phyloP scores from a whole-genome alignment of 208 protist species.

The Acanthamoeba rhysodes region DNA sequence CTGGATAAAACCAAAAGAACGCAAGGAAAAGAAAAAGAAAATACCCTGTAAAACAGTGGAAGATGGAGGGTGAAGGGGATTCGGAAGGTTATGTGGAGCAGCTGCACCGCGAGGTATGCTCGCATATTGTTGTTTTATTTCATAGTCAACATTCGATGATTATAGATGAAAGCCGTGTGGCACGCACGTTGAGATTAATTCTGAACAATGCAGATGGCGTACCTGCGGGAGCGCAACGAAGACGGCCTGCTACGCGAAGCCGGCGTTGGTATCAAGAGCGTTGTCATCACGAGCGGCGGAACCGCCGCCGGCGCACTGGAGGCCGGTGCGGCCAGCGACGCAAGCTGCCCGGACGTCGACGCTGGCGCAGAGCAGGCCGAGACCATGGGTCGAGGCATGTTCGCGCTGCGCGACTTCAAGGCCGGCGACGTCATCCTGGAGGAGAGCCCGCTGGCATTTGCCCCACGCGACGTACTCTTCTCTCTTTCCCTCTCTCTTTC shows the following conservation, averaged over 20 bases:
- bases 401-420: conserved; percentile 30
- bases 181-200: background rate
- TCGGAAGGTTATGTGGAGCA: too few relatives aligned
- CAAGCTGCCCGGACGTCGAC: background rate
- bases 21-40: too few relatives aligned
- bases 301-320: background rate
- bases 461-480: background rate
- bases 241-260: background rate
- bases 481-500: background rate
- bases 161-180: too few relatives aligned
- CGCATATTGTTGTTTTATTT: too few relatives aligned
- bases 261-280: background rate
- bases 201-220: background rate
- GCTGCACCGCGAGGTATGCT: too few relatives aligned
- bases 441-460: conserved; percentile 33
- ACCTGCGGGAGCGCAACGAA: background rate
- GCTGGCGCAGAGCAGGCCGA: background rate
- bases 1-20: too few relatives aligned
- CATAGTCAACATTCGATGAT: too few relatives aligned
- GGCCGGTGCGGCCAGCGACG: background rate
- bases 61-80: too few relatives aligned
- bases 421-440: conserved; percentile 45
- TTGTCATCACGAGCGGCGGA: background rate
- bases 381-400: conserved; percentile 22
- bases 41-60: too few relatives aligned